Base-by-base conservation (phyloP, 345 rosid species). In the Balakata baccata region DNA sequence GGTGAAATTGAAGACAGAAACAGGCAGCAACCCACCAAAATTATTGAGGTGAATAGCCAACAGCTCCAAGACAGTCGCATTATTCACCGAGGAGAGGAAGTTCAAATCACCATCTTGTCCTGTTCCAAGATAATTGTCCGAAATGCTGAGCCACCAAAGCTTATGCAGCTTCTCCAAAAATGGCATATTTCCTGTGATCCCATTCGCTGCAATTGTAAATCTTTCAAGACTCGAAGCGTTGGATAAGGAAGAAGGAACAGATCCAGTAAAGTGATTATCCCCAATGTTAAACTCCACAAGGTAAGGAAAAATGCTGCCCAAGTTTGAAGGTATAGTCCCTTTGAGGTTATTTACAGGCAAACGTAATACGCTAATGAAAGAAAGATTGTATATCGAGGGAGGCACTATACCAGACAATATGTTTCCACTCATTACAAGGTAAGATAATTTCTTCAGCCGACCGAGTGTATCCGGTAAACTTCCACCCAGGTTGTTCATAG, bases 321-420 rank as follows among this genome's bases (percentile, higher is more conserved):
- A 0, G 9, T 75, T 41, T 8, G 63, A 20, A 16, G 78, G 68
- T 2, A 68, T 25, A 18, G 68, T 60, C 25, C 69, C 69, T 3
- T 51, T 13, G 53, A 68, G 68, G 11, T 66, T 49, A 49, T 75
- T 75, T 6, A 6, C 3, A 0, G 69, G 73, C 3, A 60, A 38
- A 46, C 20, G 37, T 6, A 75, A 69, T 13, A 68, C 68, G 2
- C 41, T 51, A 39, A 68, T 22, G 7, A 39, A 49, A 50, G 78
- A 75, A 50, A 68, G 46, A 72, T 86, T 85, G 80, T 20, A 81
- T 0, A 85, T 29, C 0, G 79, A 74, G 0, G 76, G 54, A 3
- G 84, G 85, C 29, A 83, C n/a, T 0, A 18, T 38, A 59, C 78
- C 79, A 0, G 74, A 79, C 13, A 79, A 25, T n/a, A 7, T 39